These are phyloP conservation scores for Diaporthe batatas DNA, from an alignment of 2,329 filamentous ascomycete genomes.

Conservation along the genomic window DNA sequence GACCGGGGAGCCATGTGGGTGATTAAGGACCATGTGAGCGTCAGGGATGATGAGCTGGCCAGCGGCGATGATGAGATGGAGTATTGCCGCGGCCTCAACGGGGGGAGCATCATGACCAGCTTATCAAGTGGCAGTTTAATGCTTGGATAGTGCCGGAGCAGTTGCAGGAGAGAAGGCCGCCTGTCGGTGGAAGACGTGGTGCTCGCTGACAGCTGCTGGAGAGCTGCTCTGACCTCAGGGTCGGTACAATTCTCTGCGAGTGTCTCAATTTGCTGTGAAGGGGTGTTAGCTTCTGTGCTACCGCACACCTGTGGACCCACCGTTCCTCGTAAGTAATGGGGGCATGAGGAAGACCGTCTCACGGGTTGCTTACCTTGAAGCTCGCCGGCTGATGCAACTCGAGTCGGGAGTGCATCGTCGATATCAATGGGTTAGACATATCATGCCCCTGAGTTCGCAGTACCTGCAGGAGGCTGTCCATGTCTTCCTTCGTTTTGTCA, in stretches of 20 bases:
- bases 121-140: constrained; percentile 63
- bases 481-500: constrained; percentile 8
- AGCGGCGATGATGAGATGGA: constrained; percentile 69
- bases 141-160: constrained; percentile 64
- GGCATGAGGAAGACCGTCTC: too few relatives aligned
- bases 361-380: neutral
- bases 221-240: neutral
- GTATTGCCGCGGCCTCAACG: constrained; percentile 71
- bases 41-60: constrained; percentile 52
- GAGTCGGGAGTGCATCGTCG: constrained; percentile 9
- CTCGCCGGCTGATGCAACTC: constrained; percentile 24
- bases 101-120: constrained; percentile 68
- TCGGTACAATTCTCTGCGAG: neutral
- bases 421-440: constrained; percentile 5
- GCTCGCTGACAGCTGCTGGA: neutral
- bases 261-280: constrained; percentile 11
- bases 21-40: constrained; percentile 60
- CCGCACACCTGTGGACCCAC: too few relatives aligned
- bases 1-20: neutral
- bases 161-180: constrained; percentile 64
- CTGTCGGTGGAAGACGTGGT: constrained; percentile 49
- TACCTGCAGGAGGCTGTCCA: constrained; percentile 6
- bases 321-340: too few relatives aligned
- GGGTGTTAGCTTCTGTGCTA: neutral
- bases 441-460: neutral